These are phyloP conservation scores for Xylariomycetidae sp. DNA, from an alignment of 2,329 filamentous ascomycete genomes.

Conservation along the genomic window DNA sequence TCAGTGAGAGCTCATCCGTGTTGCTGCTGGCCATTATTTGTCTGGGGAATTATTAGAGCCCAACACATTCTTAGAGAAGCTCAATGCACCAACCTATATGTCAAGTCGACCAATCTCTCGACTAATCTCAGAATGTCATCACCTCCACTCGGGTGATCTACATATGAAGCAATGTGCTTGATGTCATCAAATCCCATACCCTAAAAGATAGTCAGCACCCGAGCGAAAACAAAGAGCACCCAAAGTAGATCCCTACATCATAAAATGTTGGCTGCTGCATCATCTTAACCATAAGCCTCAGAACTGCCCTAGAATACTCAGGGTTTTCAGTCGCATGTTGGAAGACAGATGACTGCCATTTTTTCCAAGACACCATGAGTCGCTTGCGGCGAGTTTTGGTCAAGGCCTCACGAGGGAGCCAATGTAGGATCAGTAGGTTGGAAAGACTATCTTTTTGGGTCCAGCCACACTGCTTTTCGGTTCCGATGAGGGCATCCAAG, in stretches of 20 bases:
- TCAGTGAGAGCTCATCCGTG: slow-evolving; percentile 15
- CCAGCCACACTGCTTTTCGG: slow-evolving; percentile 17
- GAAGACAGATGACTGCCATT: slow-evolving; percentile 16
- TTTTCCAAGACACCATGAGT: slow-evolving; percentile 28
- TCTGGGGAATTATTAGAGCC: slow-evolving; percentile 14
- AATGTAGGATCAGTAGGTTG: slow-evolving; percentile 17
- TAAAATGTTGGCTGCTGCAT: slow-evolving; percentile 29
- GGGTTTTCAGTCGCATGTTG: slow-evolving; percentile 13
- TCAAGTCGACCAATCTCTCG: slow-evolving; percentile 22
- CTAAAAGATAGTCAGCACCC: too few relatives aligned
- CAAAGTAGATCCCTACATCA: slow-evolving; percentile 18
- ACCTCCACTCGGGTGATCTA: slow-evolving; percentile 11
- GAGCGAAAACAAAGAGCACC: too few relatives aligned
- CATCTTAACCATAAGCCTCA: slow-evolving; percentile 23
- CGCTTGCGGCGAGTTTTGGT: slow-evolving; percentile 27
- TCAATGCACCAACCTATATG: slow-evolving; percentile 16
- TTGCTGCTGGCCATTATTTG: slow-evolving; percentile 22
- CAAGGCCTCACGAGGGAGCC: slow-evolving; percentile 22
- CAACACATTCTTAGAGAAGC: too few relatives aligned
- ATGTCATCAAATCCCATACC: slow-evolving; percentile 26
- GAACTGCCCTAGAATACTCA: slow-evolving; percentile 16
- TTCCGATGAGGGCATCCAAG: slow-evolving; percentile 18
- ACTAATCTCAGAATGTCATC: slow-evolving; percentile 10
- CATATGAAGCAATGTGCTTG: slow-evolving; percentile 16
- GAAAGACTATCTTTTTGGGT: slow-evolving; percentile 17